A percentile compares a stretch with the other conserved stretches of the same genome.
phyloP scores from a whole-genome alignment of 768 basidiomycete genomes.

The Russula emetica region DNA sequence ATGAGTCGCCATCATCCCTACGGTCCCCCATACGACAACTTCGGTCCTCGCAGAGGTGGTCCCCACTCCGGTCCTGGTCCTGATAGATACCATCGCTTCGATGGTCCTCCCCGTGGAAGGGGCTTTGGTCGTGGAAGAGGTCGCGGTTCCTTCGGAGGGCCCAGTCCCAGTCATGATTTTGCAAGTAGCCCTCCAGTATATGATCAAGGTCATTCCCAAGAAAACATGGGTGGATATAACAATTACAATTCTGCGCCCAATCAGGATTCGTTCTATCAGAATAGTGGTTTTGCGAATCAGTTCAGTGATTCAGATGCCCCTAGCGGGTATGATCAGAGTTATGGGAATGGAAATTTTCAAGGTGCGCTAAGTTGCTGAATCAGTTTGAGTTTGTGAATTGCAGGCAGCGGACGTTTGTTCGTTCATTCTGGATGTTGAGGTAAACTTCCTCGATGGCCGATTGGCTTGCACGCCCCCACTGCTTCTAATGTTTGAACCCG shows the following conservation, averaged over 20 bases:
- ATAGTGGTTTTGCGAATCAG: conserved; percentile 54
- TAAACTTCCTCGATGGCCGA: conserved; percentile 13
- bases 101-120: conserved; percentile 52
- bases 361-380: conserved; percentile 66
- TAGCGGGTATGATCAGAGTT: conserved; percentile 54
- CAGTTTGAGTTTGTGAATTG: conserved; percentile 25
- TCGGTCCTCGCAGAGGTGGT: conserved; percentile 28
- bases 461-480: conserved; percentile 15
- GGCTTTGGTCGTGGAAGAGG: conserved; percentile 74
- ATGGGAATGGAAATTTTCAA: conserved; percentile 56
- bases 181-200: conserved; percentile 52
- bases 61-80: conserved; percentile 29
- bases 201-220: conserved; percentile 62
- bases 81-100: conserved; percentile 35
- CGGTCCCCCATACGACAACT: conserved; percentile 37
- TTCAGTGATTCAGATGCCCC: conserved; percentile 46
- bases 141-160: conserved; percentile 52
- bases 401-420: conserved; percentile 19
- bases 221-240: conserved; percentile 63
- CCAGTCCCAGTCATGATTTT: conserved; percentile 38
- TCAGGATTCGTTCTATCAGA: conserved; percentile 68
- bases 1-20: conserved; percentile 95
- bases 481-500: conserved; percentile 14
- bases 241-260: conserved; percentile 51
- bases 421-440: conserved; percentile 22